These are phyloP conservation scores for Penstemon newberryi DNA, from an alignment of 257 asterid species.

Conservation along the genomic window DNA sequence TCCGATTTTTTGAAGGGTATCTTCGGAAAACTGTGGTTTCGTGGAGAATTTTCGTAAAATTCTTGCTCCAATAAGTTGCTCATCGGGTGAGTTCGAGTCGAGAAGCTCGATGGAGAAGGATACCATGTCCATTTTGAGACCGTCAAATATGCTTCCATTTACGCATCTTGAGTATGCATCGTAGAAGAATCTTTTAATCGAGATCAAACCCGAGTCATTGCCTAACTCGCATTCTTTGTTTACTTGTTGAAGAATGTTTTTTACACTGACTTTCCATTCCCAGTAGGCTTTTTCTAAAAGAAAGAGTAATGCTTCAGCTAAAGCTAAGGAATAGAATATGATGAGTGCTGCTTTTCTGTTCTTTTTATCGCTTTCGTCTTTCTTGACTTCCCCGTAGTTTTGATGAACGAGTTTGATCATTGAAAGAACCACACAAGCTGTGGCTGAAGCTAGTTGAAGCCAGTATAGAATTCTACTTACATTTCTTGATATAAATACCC, in stretches of 20 bases:
- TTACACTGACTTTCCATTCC: slow-evolving; percentile 77
- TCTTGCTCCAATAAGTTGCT: slow-evolving; percentile 80
- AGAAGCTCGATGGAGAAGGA: slow-evolving; percentile 80
- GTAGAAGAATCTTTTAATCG: slow-evolving; percentile 74
- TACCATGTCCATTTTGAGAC: slow-evolving; percentile 91
- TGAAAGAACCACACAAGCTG: slow-evolving; percentile 74
- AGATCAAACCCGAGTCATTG: slow-evolving; percentile 64
- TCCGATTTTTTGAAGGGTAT: slow-evolving; percentile 90
- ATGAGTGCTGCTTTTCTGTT: slow-evolving; percentile 65
- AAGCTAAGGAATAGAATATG: slow-evolving; percentile 79
- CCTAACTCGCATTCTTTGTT: slow-evolving; percentile 61
- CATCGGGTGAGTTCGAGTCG: slow-evolving; percentile 73
- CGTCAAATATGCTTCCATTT: slow-evolving; percentile 88
- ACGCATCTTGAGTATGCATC: slow-evolving; percentile 82
- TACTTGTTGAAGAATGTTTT: slow-evolving; percentile 55
- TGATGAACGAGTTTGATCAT: slow-evolving; percentile 54
- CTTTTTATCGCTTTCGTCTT: slow-evolving; percentile 62
- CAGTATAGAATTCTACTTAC: slow-evolving; percentile 70
- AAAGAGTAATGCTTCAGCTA: slow-evolving; percentile 82
- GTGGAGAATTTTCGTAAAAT: slow-evolving; percentile 58
- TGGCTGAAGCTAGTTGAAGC: slow-evolving; percentile 81
- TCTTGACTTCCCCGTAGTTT: slow-evolving; percentile 57
- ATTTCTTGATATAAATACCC: slow-evolving; percentile 75
- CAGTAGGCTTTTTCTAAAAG: slow-evolving; percentile 88
- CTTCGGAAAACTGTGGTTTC: slow-evolving; percentile 49